Evolutionary conservation across 257 asterid genomes (phyloP), one percentile per base, ranked within the genome.

Genomic region (Nicotiana obtusifolia): DNA sequence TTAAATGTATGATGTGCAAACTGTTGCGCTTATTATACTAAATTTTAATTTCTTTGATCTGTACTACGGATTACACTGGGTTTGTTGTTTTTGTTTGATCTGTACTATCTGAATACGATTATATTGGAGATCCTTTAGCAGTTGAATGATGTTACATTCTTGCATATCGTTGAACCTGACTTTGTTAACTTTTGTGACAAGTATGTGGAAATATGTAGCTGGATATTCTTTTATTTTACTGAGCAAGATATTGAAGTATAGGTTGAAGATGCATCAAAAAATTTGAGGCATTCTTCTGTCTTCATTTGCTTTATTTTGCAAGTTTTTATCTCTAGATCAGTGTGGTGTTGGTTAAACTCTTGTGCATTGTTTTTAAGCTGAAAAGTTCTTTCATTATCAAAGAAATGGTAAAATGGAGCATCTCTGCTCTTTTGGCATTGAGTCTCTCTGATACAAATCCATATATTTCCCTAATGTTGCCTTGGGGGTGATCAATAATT

Each of bases 1-100:
- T 95, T 82, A 95, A 95, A 91, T 90, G 98, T 93, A 87, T 68
- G 94, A 68, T 20, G 28, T 47, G 24, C 79, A 75, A 26, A 49
- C 22, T 22, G 37, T 73, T 47, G 44, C 1, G 13, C 62, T 2
- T 47, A 49, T 49, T 49, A 49, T 7, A 8, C 52, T 71, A 22
- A 71, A 75, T 75, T 75, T 75, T 4, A 49, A 75, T 49, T 75
- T 75, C 41, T 49, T 75, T 75, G 44, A 49, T 75, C 5, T 75
- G 61, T 15, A 15, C 28, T 49, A 24, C 49, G 31, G 31, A 30
- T 30, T 30, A 30, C 31, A 2, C 31, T 30, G 33, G 33, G 33
- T 30, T 30, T 30, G 33, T 30, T 30, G 33, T 30, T n/a, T n/a
- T n/a, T 30, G 33, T 49, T 75, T 75, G 44, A 49, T 75, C 8